A percentile compares a stretch with the other conserved stretches of the same genome.
phyloP scores from a whole-genome alignment of 139 green algal species.

The Nannochloris sp. region DNA sequence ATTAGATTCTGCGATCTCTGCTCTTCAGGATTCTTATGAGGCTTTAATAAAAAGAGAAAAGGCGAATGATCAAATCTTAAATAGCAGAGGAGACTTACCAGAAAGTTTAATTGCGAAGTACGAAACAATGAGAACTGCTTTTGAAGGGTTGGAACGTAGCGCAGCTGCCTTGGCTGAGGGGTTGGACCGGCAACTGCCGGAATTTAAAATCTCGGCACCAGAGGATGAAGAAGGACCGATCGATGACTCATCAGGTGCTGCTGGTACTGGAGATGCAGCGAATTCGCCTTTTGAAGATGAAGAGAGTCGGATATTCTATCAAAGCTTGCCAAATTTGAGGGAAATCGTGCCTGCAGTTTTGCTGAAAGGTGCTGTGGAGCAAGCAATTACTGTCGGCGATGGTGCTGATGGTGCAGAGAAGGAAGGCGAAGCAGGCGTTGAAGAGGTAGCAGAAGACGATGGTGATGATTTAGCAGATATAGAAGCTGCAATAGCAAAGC shows the following conservation, averaged over 20 bases:
- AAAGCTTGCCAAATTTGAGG: slow-evolving; percentile 71
- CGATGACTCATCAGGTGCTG: not conserved
- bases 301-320: slow-evolving; percentile 78
- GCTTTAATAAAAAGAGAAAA: slow-evolving; percentile 45
- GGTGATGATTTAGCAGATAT: not conserved
- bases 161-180: slow-evolving; percentile 50
- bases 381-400: not conserved
- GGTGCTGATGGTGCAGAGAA: not conserved
- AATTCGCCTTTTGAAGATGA: slow-evolving; percentile 77
- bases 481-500: not conserved
- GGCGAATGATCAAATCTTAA: slow-evolving; percentile 15
- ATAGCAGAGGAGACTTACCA: slow-evolving; percentile 62
- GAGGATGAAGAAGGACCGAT: slow-evolving; percentile 19
- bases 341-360: slow-evolving; percentile 73
- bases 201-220: slow-evolving; percentile 47
- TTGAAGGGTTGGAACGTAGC: slow-evolving; percentile 57
- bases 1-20: slow-evolving; percentile 35
- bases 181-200: slow-evolving; percentile 55
- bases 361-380: slow-evolving; percentile 38
- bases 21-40: slow-evolving; percentile 49
- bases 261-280: not conserved
- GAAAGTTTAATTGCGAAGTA: slow-evolving; percentile 64
- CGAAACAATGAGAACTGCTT: slow-evolving; percentile 52
- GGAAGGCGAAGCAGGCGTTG: not conserved
- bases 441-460: not conserved